Conservation (phyloP, 106 monocot genomes). For the Triglochin maritima region DNA sequence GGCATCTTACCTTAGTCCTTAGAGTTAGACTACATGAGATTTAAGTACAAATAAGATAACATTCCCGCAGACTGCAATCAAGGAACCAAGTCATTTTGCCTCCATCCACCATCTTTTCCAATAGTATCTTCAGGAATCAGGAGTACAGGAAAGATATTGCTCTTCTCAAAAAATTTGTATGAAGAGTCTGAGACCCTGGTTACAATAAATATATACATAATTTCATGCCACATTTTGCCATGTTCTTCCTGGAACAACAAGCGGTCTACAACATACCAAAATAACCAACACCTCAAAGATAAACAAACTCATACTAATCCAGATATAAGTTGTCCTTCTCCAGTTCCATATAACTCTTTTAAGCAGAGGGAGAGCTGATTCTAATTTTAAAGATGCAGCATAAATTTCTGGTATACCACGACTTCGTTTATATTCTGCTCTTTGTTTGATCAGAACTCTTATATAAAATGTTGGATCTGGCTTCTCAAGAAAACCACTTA, state of each 20-base stretch:
- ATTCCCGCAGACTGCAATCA: too few relatives aligned
- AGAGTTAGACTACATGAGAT: too few relatives aligned
- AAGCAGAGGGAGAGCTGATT: conserved; percentile 49
- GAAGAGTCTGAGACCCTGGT: neutral
- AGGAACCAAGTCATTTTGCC: too few relatives aligned
- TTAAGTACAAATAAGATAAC: too few relatives aligned
- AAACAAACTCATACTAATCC: conserved; percentile 51
- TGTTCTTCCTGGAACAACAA: conserved; percentile 40
- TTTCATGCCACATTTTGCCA: conserved; percentile 2
- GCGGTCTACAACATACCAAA: conserved; percentile 45
- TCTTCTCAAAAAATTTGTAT: too few relatives aligned
- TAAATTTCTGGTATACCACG: conserved; percentile 91
- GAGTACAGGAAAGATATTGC: too few relatives aligned
- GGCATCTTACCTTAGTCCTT: too few relatives aligned
- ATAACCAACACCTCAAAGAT: conserved; percentile 39
- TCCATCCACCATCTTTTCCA: too few relatives aligned
- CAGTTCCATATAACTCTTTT: conserved; percentile 68
- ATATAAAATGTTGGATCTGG: conserved; percentile 35
- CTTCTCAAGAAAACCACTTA: conserved; percentile 44
- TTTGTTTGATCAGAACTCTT: conserved; percentile 47
- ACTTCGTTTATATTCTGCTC: conserved; percentile 53
- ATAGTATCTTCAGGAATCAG: too few relatives aligned
- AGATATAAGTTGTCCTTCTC: conserved; percentile 65
- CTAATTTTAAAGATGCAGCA: conserved; percentile 45
- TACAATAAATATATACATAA: neutral